Evolutionary conservation across 2,329 filamentous ascomycete genomes (phyloP), one percentile per base, ranked within the genome.

Genomic region (Pestalotiopsis sp.): DNA sequence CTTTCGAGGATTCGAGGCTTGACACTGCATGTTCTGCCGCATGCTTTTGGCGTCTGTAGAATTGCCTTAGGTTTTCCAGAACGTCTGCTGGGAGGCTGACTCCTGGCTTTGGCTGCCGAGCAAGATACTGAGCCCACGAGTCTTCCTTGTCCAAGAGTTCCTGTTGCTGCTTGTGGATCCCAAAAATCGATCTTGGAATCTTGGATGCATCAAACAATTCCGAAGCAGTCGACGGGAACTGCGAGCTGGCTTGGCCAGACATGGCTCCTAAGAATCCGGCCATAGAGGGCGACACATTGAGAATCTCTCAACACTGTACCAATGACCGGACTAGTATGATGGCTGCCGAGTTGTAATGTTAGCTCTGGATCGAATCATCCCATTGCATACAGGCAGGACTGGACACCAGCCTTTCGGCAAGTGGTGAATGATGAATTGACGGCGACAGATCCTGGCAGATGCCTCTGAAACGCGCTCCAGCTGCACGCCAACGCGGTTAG

Each of bases 101-200:
- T 62, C 76, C 77, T n/a, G 71, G 70, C 57, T 69, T 70, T 1
- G 74, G 67, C 2, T 69, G 68, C 39, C 66, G 65, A 31, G 71
- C 68, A 4, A 75, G 70, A 17, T 68, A 65, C 64, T 73, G 66
- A 55, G 74, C 77, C 81, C 80, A 82, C 6, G 79, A 85, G 17
- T 83, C 79, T 5, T 77, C 69, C 12, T 79, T 75, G 5, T 83
- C 80, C 1, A 91, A 76, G 4, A 91, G 77, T 9, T 78, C 72
- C 58, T 76, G 74, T 72, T 91, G 89, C 17, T 85, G 80, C 31
- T 75, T 78, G 2, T 85, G 81, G 65, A 88, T 84, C 27, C 73
- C 78, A 39, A 85, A 75, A 71, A 86, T 82, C 58, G 73, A 76
- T 20, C 77, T 78, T 38, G 78, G 76, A 66, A 88, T 82, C 20